A percentile compares a stretch with the other conserved stretches of the same genome.
Evolutionary conservation across 495 filamentous ascomycete genomes (phyloP).

Genomic region (Trichoderma reesei): DNA sequence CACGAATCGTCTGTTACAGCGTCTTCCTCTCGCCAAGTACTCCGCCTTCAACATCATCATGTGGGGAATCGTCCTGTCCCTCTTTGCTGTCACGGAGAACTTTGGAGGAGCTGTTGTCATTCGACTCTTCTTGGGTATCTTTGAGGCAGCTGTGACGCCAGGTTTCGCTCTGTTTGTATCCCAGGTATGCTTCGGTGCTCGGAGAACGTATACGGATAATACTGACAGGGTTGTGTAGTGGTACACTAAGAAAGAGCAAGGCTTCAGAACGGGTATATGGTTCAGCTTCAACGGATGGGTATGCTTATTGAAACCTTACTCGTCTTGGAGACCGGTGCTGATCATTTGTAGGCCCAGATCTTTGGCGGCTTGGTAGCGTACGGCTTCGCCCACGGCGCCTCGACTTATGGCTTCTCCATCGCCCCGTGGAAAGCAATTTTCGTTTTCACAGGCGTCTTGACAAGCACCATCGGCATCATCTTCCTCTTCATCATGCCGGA

Average conservation of each 20-base stretch:
- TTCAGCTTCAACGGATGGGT: conserved; percentile 52
- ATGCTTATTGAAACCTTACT: conserved; percentile 19
- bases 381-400: background rate
- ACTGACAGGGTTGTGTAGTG: too few relatives aligned
- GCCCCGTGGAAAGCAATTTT: conserved; percentile 24
- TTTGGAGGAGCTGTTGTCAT: conserved; percentile 9
- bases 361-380: conserved; percentile 8
- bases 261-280: conserved; percentile 34
- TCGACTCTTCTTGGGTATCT: conserved; percentile 6
- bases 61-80: conserved; percentile 9
- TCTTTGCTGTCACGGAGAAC: conserved; percentile 6
- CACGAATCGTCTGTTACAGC: conserved; percentile 6
- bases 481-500: conserved; percentile 19
- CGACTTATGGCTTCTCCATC: background rate
- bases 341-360: conserved; percentile 12
- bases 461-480: conserved; percentile 24
- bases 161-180: conserved; percentile 6
- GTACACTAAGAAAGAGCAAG: background rate
- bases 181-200: background rate
- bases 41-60: conserved; percentile 11
- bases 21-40: conserved; percentile 6
- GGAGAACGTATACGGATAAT: too few relatives aligned
- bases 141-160: conserved; percentile 9
- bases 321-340: background rate
- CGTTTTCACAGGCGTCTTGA: conserved; percentile 30